These are phyloP conservation scores for Tulasnella sp. DNA, from an alignment of 768 basidiomycete species.

Conservation along the genomic window DNA sequence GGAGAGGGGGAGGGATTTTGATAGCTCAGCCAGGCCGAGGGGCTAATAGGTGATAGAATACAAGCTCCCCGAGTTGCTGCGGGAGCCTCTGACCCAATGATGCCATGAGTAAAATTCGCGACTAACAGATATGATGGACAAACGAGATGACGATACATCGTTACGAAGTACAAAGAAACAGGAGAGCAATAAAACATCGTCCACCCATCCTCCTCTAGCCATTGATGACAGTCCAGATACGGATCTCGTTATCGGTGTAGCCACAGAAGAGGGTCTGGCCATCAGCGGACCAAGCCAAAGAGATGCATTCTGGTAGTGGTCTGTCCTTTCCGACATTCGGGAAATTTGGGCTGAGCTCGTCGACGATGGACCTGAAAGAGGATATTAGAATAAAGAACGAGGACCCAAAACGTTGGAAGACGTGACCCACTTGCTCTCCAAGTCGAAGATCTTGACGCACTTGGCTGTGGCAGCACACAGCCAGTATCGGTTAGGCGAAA, in stretches of 20 bases:
- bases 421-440: constrained; percentile 89
- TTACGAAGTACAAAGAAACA: constrained; percentile 2
- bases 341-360: constrained; percentile 96
- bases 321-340: constrained; percentile 58
- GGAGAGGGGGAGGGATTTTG: no score
- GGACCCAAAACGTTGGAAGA: not conserved
- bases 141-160: not conserved
- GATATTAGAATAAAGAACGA: not conserved
- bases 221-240: constrained; percentile 76
- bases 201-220: constrained; percentile 1
- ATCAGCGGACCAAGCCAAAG: constrained; percentile 97
- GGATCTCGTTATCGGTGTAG: constrained; percentile 89
- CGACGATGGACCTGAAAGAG: constrained; percentile 75
- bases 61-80: no score
- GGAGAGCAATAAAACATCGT: not conserved
- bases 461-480: constrained; percentile 95
- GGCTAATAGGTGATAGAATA: no score
- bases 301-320: constrained; percentile 70
- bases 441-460: constrained; percentile 98
- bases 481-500: constrained; percentile 99
- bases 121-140: not conserved
- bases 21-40: no score
- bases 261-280: constrained; percentile 97
- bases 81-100: not conserved
- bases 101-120: not conserved